Conservation (phyloP, 768 basidiomycete genomes). For the Astraeus odoratus region DNA sequence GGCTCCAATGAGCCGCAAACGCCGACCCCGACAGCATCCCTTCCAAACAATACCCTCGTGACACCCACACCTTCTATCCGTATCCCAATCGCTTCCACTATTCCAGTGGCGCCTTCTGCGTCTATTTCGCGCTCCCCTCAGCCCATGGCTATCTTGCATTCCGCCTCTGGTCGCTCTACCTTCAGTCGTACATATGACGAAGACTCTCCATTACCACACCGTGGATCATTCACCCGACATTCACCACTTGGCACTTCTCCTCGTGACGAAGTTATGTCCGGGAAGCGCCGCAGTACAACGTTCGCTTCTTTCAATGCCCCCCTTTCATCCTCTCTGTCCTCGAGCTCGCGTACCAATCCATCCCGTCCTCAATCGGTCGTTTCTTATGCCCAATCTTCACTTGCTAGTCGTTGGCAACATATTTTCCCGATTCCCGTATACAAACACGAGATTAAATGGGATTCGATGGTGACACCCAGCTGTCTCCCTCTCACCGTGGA, state of each 20-base stretch:
- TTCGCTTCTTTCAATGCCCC: conserved; percentile 31
- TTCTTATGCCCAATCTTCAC: conserved; percentile 57
- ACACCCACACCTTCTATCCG: conserved; percentile 21
- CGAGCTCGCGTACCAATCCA: conserved; percentile 51
- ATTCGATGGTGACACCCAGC: conserved; percentile 73
- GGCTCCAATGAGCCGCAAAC: conserved; percentile 59
- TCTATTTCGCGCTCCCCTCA: conserved; percentile 33
- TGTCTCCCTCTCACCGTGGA: conserved; percentile 90
- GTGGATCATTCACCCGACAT: conserved; percentile 43
- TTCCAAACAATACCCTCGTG: conserved; percentile 28
- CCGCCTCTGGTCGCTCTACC: conserved; percentile 36
- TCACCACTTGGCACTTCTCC: conserved; percentile 68
- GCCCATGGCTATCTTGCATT: conserved; percentile 34
- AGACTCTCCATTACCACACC: conserved; percentile 40
- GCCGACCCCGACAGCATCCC: conserved; percentile 41
- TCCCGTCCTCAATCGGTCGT: conserved; percentile 53
- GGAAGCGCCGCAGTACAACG: conserved; percentile 47
- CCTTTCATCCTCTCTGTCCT: conserved; percentile 42
- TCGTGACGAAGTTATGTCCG: conserved; percentile 50
- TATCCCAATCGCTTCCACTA: conserved; percentile 24
- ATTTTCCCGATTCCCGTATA: conserved; percentile 64
- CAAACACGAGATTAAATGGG: conserved; percentile 91
- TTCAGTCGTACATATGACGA: conserved; percentile 54
- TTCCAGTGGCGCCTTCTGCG: conserved; percentile 24
- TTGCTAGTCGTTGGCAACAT: conserved; percentile 90